A percentile compares a stretch with the other conserved stretches of the same genome.
phyloP scores from a whole-genome alignment of 1,139 yeast species.

The Spencermartinsiella ligniputridi region DNA sequence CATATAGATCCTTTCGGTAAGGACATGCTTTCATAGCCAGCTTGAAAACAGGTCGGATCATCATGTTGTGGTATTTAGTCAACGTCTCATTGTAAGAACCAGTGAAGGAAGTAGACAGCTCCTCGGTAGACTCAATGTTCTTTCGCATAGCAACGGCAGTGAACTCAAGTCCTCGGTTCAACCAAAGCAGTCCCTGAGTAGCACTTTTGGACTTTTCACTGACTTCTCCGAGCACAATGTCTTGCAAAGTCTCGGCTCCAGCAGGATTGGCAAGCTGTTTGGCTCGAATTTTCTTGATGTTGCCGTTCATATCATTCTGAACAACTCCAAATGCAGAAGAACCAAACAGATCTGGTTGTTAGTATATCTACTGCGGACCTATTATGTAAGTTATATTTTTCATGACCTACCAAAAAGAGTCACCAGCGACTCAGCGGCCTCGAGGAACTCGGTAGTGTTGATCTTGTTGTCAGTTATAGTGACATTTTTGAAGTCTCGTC shows the following conservation, averaged over 20 bases:
- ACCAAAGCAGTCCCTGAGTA: slow-evolving; percentile 89
- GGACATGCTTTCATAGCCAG: slow-evolving; percentile 97
- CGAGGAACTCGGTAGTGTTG: slow-evolving; percentile 69
- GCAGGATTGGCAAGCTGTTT: slow-evolving; percentile 64
- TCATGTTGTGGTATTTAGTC: slow-evolving; percentile 74
- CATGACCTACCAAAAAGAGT: slow-evolving; percentile 57
- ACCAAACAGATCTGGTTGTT: slow-evolving; percentile 55
- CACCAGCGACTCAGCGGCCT: slow-evolving; percentile 80
- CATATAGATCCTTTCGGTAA: slow-evolving; percentile 80
- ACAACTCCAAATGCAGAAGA: slow-evolving; percentile 82
- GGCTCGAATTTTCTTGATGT: slow-evolving; percentile 65
- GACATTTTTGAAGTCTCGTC: slow-evolving; percentile 71
- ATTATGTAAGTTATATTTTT: background rate
- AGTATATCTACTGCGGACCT: background rate
- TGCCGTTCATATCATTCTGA: slow-evolving; percentile 85
- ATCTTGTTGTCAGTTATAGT: slow-evolving; percentile 55
- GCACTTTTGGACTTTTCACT: slow-evolving; percentile 68
- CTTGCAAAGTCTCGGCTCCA: slow-evolving; percentile 65
- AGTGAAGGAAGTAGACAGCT: slow-evolving; percentile 73
- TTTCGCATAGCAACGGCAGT: slow-evolving; percentile 86
- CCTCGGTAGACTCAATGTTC: slow-evolving; percentile 61
- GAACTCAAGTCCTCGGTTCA: slow-evolving; percentile 74
- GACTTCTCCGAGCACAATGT: slow-evolving; percentile 62
- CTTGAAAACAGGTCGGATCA: slow-evolving; percentile 82
- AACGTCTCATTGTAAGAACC: slow-evolving; percentile 77